Conservation (phyloP, 495 filamentous ascomycete genomes). For the Tuber brumale region DNA sequence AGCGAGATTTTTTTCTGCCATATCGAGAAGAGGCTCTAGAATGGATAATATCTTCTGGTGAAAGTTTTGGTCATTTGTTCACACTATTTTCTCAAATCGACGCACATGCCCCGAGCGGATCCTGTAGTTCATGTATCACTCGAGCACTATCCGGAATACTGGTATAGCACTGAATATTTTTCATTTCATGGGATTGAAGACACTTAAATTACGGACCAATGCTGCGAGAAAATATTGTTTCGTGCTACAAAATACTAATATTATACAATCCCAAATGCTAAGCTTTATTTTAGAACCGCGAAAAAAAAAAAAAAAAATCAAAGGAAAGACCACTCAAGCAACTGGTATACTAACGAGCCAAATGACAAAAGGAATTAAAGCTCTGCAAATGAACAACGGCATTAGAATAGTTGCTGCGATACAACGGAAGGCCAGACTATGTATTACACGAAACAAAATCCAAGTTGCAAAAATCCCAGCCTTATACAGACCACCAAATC, state of each 20-base stretch:
- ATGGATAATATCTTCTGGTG: not conserved
- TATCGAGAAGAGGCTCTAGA: not conserved
- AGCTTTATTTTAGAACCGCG: not conserved
- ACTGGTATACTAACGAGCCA: not conserved
- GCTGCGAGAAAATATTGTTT: not conserved
- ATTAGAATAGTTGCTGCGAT: conserved; percentile 4
- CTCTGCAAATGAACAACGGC: not conserved
- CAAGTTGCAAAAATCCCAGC: conserved; percentile 3
- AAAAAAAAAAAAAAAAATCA: not conserved
- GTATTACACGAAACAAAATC: not conserved
- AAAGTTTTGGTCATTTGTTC: not conserved
- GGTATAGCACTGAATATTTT: not conserved
- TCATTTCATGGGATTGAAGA: not conserved
- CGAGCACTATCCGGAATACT: not conserved
- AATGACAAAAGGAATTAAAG: conserved; percentile 5
- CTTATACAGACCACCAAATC: not conserved
- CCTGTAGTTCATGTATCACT: not conserved
- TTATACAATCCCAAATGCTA: conserved; percentile 1
- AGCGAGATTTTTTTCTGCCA: not conserved
- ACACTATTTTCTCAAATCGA: not conserved
- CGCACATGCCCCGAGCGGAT: not conserved
- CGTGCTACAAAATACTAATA: not conserved
- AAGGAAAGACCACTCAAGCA: not conserved
- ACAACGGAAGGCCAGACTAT: not conserved
- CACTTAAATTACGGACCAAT: not conserved